Percentiles rank a stretch among this genome's conserved stretches.
Conservation (phyloP, 129 eudicot genomes). For the Lactuca sativa region DNA sequence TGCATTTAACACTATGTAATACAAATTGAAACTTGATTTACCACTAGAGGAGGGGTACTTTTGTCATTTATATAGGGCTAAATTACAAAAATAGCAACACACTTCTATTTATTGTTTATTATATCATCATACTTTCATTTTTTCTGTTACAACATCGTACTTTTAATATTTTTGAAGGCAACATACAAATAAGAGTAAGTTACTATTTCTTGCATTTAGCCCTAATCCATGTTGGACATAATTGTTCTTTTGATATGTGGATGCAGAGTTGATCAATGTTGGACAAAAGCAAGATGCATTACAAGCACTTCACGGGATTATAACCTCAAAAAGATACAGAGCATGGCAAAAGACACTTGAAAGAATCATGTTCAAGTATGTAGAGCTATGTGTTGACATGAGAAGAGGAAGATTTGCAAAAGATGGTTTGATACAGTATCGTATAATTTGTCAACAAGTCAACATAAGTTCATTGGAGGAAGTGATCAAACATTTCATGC, state of each 20-base stretch:
- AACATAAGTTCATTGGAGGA: constrained; percentile 73
- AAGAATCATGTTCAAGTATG: constrained; percentile 67
- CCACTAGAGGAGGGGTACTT: no score
- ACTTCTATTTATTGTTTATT: no score
- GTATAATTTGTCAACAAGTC: constrained; percentile 79
- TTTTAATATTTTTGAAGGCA: not conserved
- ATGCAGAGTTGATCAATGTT: constrained; percentile 74
- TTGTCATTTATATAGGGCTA: no score
- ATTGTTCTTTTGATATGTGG: no score
- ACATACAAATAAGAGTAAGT: no score
- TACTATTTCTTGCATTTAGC: no score
- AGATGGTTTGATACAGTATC: constrained; percentile 84
- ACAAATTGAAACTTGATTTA: no score
- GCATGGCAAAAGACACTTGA: constrained; percentile 85
- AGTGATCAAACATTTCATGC: constrained; percentile 78
- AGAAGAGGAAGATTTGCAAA: constrained; percentile 70
- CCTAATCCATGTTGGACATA: no score
- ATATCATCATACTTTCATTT: not conserved
- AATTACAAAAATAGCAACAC: no score
- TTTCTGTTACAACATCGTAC: not conserved
- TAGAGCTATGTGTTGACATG: constrained; percentile 84
- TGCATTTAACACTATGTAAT: no score
- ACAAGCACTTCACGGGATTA: constrained; percentile 62
- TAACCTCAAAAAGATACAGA: constrained; percentile 66
- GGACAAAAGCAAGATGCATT: constrained; percentile 77